Evolutionary conservation across 441 rosid species (phyloP), one percentile per base, ranked within the genome.

Genomic region (Bruguiera hainesii): DNA sequence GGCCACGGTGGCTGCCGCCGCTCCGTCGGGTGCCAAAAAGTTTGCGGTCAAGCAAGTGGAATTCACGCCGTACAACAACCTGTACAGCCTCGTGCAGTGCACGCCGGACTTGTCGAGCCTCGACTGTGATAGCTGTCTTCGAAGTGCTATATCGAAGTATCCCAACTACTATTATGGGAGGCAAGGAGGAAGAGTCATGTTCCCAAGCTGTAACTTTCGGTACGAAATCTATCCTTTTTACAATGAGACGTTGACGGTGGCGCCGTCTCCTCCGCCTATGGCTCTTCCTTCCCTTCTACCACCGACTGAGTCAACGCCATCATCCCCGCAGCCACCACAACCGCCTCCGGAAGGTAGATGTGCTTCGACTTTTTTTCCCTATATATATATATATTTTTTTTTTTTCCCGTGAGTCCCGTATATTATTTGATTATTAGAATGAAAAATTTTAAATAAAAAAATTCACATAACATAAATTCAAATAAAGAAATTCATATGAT

Each of bases 191-290:
- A 64, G 77, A 53, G 48, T 61, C 5, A 7, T 72, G 68, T 1
- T 4, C 46, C 78, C 81, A 0, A 81, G 81, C 56, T 76, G 85
- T 26, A 63, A 9, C 18, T 9, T 76, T 10, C 75, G 79, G 51
- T 78, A 59, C 11, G 85, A 76, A 67, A 0, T 25, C 0, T 64
- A 63, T 33, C 66, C 6, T 0, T 73, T 56, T 11, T 75, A 39
- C 35, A 61, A 48, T 13, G 62, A 33, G 30, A 57, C 64, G 0
- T 49, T 39, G 4, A 1, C 8, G 13, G 31, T 15, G 9, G 1
- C 59, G 9, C 65, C 60, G 0, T 52, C 68, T 0, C 70, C 53
- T 1, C 7, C 29, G 29, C 59, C 37, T 0, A 4, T 25, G 2
- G 11, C 9, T 58, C 8, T 18, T 19, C n/a, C 23, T 20, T 50